Evolutionary conservation across 2,329 filamentous ascomycete species (phyloP), one percentile per base, ranked within the genome.

Genomic region (Penicillium psychrosexuale): DNA sequence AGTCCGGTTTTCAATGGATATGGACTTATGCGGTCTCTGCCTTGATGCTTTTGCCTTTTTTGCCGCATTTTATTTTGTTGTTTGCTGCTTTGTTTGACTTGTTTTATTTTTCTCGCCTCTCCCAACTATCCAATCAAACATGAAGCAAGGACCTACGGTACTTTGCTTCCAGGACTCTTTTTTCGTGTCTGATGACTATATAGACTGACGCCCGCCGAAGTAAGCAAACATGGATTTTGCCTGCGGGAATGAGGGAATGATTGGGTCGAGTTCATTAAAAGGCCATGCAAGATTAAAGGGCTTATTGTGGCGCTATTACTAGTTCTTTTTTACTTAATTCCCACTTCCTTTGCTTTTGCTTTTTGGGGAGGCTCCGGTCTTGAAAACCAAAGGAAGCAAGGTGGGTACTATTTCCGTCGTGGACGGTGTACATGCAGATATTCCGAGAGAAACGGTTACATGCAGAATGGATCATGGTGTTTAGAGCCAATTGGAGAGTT

Each of bases 1-100:
- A 15, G 62, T 50, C 51, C 45, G 33, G 24, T 44, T 47, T 43
- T 5, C n/a, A 57, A 61, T 57, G 38, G 43, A 38, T 27, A n/a
- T 42, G 43, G 19, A 19, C 19, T 37, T 38, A 42, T 28, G 48
- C 44, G 24, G 30, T 28, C 13, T 45, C 37, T 46, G 39, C 31
- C 17, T 33, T 38, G 13, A 31, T 36, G 11, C 12, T 50, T 42
- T 19, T 47, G 22, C 17, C 11, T 49, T 45, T 53, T 31, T 9
- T 13, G n/a, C 22, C 22, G 22, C 12, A 43, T 51, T 45, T 39
- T 12, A 9, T 46, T 37, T 30, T 40, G 15, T 3, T 15, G 17
- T 33, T 38, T 54, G 8, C 28, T 34, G 28, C 45, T 54, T 38
- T 45, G 36, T 49, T 28, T 37, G 40, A 17, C 15, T 43, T 8